These are phyloP conservation scores for Penicillium simplicissimum DNA, from an alignment of 495 filamentous ascomycete genomes.

Conservation along the genomic window DNA sequence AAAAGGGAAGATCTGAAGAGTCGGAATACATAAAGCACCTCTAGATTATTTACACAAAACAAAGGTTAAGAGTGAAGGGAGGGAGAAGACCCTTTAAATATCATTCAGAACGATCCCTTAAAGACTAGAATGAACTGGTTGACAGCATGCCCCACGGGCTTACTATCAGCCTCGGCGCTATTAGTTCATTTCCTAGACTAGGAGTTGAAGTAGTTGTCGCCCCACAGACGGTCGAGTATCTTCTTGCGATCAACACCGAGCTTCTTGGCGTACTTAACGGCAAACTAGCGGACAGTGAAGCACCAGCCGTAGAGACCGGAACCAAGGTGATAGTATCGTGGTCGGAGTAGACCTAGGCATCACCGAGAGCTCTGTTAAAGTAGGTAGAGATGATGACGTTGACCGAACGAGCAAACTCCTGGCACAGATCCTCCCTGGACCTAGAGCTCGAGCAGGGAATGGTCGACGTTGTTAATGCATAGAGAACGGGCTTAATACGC, in stretches of 20 bases:
- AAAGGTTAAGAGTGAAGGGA: no score
- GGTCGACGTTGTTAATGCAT: conserved; percentile 99
- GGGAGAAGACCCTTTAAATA: no score
- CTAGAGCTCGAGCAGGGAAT: conserved; percentile 97
- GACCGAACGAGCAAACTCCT: conserved; percentile 98
- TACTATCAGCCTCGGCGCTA: conserved; percentile 73
- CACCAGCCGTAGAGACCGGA: conserved; percentile 99
- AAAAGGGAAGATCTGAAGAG: no score
- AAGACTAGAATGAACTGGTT: conserved; percentile 99
- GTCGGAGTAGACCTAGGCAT: conserved; percentile 96
- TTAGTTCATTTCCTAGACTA: conserved; percentile 99
- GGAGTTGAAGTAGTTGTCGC: conserved; percentile 99
- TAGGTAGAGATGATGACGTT: conserved; percentile 99
- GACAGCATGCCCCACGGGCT: conserved; percentile 95
- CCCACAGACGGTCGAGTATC: conserved; percentile 99
- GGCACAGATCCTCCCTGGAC: conserved; percentile 98
- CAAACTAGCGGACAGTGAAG: conserved; percentile 99
- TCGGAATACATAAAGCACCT: no score
- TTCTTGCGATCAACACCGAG: conserved; percentile 98
- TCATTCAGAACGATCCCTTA: conserved; percentile 51
- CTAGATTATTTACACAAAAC: no score
- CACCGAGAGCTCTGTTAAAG: conserved; percentile 94
- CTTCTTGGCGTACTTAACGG: conserved; percentile 96
- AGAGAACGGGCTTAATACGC: conserved; percentile 97
- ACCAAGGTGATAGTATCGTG: conserved; percentile 97